These are phyloP conservation scores for Penicillium sp. DNA, from an alignment of 2,329 filamentous ascomycete genomes.

Conservation along the genomic window DNA sequence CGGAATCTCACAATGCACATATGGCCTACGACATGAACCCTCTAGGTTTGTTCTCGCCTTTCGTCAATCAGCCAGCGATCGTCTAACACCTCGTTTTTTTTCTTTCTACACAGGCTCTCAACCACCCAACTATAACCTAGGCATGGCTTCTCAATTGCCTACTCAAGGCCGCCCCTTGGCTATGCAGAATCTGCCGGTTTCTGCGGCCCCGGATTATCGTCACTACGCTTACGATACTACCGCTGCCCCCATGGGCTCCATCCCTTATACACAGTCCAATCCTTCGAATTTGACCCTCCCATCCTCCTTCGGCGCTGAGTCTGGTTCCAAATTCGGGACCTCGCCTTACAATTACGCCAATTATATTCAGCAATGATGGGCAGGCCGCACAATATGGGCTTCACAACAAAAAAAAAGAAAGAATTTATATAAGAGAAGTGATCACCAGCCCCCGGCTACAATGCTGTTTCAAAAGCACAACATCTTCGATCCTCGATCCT, in stretches of 20 bases:
- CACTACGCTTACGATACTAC: constrained; percentile 32
- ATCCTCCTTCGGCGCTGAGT: constrained; percentile 33
- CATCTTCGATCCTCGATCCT: neutral
- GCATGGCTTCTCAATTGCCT: constrained; percentile 30
- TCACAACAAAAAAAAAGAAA: neutral
- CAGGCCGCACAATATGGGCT: neutral
- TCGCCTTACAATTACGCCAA: constrained; percentile 33
- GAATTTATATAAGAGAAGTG: neutral
- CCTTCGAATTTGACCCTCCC: constrained; percentile 39
- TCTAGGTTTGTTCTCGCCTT: constrained; percentile 25
- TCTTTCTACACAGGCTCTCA: constrained; percentile 26
- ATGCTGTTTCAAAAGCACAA: neutral
- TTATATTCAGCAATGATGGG: constrained; percentile 28
- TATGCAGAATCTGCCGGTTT: constrained; percentile 35
- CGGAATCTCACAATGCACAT: constrained; percentile 27
- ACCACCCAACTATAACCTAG: constrained; percentile 31
- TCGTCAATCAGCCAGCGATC: neutral
- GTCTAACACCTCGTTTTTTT: constrained; percentile 11
- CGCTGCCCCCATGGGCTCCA: constrained; percentile 29
- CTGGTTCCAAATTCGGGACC: constrained; percentile 28
- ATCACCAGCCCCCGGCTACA: too few relatives aligned
- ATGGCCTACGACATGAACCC: constrained; percentile 31
- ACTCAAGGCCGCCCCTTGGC: constrained; percentile 30
- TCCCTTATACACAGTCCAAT: constrained; percentile 36
- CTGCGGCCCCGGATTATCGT: constrained; percentile 38